Percentiles rank a stretch among this genome's conserved stretches.
These are phyloP conservation scores for Triticum dicoccoides DNA, from an alignment of 176 grass and related monocot species.

Conservation along the genomic window DNA sequence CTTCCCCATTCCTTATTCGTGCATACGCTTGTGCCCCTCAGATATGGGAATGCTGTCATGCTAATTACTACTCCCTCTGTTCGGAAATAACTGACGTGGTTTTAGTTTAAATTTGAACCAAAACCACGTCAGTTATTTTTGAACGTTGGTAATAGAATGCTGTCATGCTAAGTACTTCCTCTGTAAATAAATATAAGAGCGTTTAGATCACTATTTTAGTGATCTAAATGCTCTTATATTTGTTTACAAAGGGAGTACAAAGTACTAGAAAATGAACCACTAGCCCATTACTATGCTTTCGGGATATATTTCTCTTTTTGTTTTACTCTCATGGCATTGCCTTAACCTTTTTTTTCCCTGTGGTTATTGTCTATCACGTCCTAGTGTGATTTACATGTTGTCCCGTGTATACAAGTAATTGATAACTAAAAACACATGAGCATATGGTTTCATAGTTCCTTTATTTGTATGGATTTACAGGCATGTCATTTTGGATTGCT, in stretches of 20 bases:
- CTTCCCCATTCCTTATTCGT: not conserved
- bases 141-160: too few relatives aligned
- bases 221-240: too few relatives aligned
- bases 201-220: too few relatives aligned
- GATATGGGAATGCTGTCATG: not conserved
- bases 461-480: not conserved
- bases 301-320: not conserved
- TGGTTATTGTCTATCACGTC: not conserved
- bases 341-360: not conserved
- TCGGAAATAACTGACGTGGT: too few relatives aligned
- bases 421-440: not conserved
- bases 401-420: not conserved
- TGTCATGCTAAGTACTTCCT: too few relatives aligned
- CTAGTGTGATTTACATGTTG: not conserved
- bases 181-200: too few relatives aligned
- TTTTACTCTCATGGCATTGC: not conserved
- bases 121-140: too few relatives aligned
- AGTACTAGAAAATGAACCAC: not conserved
- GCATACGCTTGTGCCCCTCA: not conserved
- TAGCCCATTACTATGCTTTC: not conserved
- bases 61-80: not conserved
- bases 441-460: not conserved
- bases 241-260: not conserved
- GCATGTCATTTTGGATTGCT: not conserved
- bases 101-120: too few relatives aligned